These are phyloP conservation scores for Polyplosphaeria fusca DNA, from an alignment of 495 filamentous ascomycete genomes.

Conservation along the genomic window DNA sequence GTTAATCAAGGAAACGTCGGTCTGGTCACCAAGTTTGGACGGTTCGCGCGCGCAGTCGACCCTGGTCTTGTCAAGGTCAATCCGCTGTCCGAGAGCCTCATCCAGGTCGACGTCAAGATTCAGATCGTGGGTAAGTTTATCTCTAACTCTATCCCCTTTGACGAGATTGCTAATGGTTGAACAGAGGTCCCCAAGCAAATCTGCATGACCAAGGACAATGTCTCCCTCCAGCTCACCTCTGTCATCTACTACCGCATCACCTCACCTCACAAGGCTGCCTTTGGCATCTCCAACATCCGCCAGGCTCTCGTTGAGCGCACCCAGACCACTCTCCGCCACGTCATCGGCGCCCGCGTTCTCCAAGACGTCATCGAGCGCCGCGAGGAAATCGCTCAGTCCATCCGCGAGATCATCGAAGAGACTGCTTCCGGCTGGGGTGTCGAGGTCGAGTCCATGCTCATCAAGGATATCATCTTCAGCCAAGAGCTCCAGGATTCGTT, in stretches of 20 bases:
- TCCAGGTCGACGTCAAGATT: constrained; percentile 97
- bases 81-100: constrained; percentile 85
- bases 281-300: constrained; percentile 91
- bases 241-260: constrained; percentile 99
- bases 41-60: constrained; percentile 94
- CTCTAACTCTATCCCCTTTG: background rate
- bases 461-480: constrained; percentile 99
- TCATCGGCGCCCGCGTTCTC: constrained; percentile 91
- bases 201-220: constrained; percentile 99
- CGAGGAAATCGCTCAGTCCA: constrained; percentile 91
- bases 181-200: constrained; percentile 89
- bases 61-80: constrained; percentile 98
- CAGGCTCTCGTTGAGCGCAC: constrained; percentile 96
- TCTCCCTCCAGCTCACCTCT: constrained; percentile 85
- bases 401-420: constrained; percentile 96
- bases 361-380: constrained; percentile 99
- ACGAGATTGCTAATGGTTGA: constrained; percentile 11
- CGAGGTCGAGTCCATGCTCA: constrained; percentile 94
- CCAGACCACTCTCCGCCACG: constrained; percentile 95
- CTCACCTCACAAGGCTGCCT: constrained; percentile 93
- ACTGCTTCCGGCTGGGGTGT: constrained; percentile 94
- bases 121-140: constrained; percentile 75
- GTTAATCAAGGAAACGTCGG: constrained; percentile 91
- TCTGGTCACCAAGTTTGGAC: constrained; percentile 91
- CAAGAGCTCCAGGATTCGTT: constrained; percentile 95